phyloP scores from a whole-genome alignment of 495 filamentous ascomycete species.

The Aspergillus coremiiformis region DNA sequence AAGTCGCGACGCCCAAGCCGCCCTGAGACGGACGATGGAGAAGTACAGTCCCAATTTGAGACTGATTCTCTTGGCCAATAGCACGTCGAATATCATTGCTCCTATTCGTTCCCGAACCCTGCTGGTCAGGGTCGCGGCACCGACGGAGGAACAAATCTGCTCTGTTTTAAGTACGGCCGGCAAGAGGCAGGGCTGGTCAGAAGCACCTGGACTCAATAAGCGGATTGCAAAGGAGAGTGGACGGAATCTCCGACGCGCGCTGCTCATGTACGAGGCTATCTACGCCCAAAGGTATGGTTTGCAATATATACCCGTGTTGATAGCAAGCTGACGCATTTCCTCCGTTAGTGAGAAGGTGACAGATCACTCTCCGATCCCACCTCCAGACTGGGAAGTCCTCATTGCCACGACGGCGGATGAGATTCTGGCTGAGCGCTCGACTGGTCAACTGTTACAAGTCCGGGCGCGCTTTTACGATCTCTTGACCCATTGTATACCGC shows the following conservation, averaged over 20 bases:
- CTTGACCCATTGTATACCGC: constrained; percentile 90
- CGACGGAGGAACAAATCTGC: constrained; percentile 76
- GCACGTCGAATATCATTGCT: constrained; percentile 94
- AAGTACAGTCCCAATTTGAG: constrained; percentile 95
- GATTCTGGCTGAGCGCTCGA: constrained; percentile 85
- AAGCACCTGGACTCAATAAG: constrained; percentile 61
- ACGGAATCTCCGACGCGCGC: constrained; percentile 77
- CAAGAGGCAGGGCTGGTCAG: constrained; percentile 66
- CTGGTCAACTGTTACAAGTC: constrained; percentile 75
- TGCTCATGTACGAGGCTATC: constrained; percentile 94
- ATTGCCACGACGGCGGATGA: constrained; percentile 82
- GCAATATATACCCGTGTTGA: background rate
- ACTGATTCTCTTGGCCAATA: constrained; percentile 86
- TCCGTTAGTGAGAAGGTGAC: constrained; percentile 73
- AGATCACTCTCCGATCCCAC: constrained; percentile 80
- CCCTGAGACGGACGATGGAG: constrained; percentile 93
- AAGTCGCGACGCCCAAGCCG: constrained; percentile 90
- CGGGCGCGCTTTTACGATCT: constrained; percentile 92
- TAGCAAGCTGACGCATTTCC: constrained; percentile 11
- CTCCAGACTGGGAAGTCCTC: constrained; percentile 91
- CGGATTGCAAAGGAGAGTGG: constrained; percentile 88
- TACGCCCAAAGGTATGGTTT: constrained; percentile 87
- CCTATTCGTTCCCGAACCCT: constrained; percentile 86
- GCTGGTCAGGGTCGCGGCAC: constrained; percentile 85
- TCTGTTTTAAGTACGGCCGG: constrained; percentile 66